These are phyloP conservation scores for Pseudopyricularia javanii DNA, from an alignment of 2,329 filamentous ascomycete species.

Conservation along the genomic window DNA sequence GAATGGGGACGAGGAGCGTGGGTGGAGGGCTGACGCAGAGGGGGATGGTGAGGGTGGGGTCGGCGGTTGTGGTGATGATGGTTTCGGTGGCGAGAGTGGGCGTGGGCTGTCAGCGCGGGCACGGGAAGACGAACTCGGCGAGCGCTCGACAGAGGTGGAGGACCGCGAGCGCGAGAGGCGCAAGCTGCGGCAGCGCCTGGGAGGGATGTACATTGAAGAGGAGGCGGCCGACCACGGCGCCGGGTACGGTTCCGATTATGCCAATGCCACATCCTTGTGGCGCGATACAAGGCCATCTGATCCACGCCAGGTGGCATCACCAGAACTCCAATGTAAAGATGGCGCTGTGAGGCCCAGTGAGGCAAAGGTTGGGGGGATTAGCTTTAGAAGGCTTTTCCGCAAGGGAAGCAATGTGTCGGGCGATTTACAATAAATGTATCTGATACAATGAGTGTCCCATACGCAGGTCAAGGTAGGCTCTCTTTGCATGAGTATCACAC, in stretches of 20 bases:
- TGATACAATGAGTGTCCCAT: not conserved
- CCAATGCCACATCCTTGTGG: not conserved
- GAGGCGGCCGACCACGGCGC: not conserved
- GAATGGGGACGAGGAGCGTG: constrained; percentile 49
- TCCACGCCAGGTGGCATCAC: not conserved
- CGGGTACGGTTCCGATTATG: not conserved
- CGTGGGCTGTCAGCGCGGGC: constrained; percentile 5
- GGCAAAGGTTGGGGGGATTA: not conserved
- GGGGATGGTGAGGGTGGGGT: not conserved
- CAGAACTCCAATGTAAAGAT: not conserved
- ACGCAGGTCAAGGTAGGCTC: not conserved
- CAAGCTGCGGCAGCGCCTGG: constrained; percentile 7
- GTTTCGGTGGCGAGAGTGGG: constrained; percentile 15
- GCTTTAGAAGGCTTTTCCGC: not conserved
- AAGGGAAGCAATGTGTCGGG: not conserved
- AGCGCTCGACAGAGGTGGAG: constrained; percentile 4
- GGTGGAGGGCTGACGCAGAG: constrained; percentile 17
- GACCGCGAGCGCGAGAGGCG: constrained; percentile 6
- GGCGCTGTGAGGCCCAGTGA: not conserved
- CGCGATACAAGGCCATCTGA: not conserved
- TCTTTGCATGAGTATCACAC: not conserved
- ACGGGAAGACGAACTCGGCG: not conserved
- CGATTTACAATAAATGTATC: not conserved
- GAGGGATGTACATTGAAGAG: not conserved
- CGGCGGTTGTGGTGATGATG: constrained; percentile 33